A percentile compares a stretch with the other conserved stretches of the same genome.
phyloP scores from a whole-genome alignment of 2,329 filamentous ascomycete species.

The Colletotrichum sp. region DNA sequence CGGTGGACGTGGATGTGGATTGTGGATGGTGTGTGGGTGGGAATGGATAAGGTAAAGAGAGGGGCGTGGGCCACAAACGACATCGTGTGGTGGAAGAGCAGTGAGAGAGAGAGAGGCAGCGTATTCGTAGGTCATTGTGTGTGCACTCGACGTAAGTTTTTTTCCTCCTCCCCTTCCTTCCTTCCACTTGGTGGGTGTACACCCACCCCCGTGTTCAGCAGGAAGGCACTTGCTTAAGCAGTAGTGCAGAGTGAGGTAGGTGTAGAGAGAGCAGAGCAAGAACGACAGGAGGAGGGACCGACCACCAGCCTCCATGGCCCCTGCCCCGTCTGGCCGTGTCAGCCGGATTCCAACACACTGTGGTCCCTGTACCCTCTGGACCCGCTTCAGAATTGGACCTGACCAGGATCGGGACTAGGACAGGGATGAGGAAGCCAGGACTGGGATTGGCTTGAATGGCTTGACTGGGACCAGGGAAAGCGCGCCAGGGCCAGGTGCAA shows the following conservation, averaged over 20 bases:
- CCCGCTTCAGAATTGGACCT: neutral
- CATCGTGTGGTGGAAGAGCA: neutral
- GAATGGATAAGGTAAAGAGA: neutral
- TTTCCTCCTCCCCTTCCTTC: neutral
- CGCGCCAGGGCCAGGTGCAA: neutral
- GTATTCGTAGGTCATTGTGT: neutral
- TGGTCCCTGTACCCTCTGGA: slow-evolving; percentile 9
- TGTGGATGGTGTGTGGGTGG: slow-evolving; percentile 1
- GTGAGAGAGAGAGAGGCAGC: neutral
- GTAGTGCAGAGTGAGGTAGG: neutral
- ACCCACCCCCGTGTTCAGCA: neutral
- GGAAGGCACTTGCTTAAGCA: neutral
- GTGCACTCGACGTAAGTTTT: neutral
- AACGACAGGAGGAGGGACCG: neutral
- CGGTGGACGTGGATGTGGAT: neutral
- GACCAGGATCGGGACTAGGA: slow-evolving; percentile 9
- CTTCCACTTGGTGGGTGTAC: neutral
- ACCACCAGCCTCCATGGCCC: slow-evolving; percentile 3
- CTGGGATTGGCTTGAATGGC: neutral
- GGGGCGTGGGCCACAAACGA: neutral
- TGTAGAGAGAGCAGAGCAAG: neutral
- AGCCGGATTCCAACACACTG: neutral
- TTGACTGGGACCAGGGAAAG: slow-evolving; percentile 1
- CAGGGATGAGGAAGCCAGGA: neutral
- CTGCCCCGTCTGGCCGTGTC: neutral